Conservation (phyloP, 2,329 filamentous ascomycete species). For the Thelonectria rubi region DNA sequence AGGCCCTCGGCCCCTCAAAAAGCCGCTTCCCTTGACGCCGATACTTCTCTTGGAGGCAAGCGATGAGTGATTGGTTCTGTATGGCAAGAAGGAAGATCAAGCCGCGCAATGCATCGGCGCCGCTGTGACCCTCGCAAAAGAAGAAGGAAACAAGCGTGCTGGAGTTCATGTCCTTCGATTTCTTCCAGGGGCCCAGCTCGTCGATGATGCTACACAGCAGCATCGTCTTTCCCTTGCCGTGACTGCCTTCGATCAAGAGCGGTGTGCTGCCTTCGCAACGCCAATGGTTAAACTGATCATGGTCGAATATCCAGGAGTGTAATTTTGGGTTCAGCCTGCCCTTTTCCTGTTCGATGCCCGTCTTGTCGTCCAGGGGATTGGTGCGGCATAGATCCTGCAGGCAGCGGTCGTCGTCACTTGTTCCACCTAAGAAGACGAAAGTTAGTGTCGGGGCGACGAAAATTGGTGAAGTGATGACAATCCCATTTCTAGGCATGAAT, state of each 20-base stretch:
- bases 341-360: too few relatives aligned
- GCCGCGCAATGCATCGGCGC: neutral
- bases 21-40: neutral
- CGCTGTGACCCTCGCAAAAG: slow-evolving; percentile 1
- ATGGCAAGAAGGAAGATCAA: neutral
- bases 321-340: neutral
- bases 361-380: too few relatives aligned
- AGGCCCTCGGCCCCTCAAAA: neutral
- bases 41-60: neutral
- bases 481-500: too few relatives aligned
- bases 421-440: too few relatives aligned
- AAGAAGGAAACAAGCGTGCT: neutral
- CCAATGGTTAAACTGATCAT: slow-evolving; percentile 3
- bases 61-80: neutral
- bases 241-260: neutral
- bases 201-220: slow-evolving; percentile 6
- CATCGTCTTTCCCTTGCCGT: slow-evolving; percentile 6
- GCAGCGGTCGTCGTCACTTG: too few relatives aligned
- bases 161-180: neutral
- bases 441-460: too few relatives aligned
- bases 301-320: neutral
- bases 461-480: too few relatives aligned
- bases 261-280: neutral
- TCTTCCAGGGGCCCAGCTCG: neutral
- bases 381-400: too few relatives aligned